Base-by-base conservation (phyloP, 78 protist genomes). In the Dictyostelium citrinum region DNA sequence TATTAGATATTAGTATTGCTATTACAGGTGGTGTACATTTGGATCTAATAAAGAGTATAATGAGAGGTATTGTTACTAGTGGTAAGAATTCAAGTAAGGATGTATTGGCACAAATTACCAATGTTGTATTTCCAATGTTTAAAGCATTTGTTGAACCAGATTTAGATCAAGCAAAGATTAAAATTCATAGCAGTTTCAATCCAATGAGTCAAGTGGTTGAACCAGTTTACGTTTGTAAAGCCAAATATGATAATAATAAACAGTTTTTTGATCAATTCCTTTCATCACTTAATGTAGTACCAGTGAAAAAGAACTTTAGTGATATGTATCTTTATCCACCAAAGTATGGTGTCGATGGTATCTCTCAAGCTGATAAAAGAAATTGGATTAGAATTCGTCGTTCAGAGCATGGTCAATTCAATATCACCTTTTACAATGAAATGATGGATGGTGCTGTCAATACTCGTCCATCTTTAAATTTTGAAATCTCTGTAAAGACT, bases 11-110 rank as follows among this genome's bases (percentile, higher is more conserved):
- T 33, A 78, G 81, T 49, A 79, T 88, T 78, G 93, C 95, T 0
- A 91, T 95, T n/a, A 81, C 95, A 12, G 97, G 97, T 70, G 97
- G 97, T 76, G 97, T 95, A 11, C 97, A 95, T 91, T 90, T 83
- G 7, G 97, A 95, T 67, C 45, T 95, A 4, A 83, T 95, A 43
- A 95, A 95, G 67, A 64, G 97, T 35, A 91, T 95, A 60, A 82
- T 90, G 97, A 64, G 97, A 49, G 97, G 91, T 31, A 75, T 95
- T 39, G 81, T 76, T 2, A 43, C 85, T 0, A 37, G 90, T 22
- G 64, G 64, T 55, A 92, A 92, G 37, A 78, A 76, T 29, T 77
- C 95, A 39, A 77, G 85, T 2, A 91, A 91, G 71, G 97, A 95
- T 24, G 90, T 84, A 12, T 74, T 95, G 31, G 43, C 70, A n/a